A percentile compares a stretch with the other conserved stretches of the same genome.
Conservation (phyloP, 441 rosid species). For the Brassica hybrid region DNA sequence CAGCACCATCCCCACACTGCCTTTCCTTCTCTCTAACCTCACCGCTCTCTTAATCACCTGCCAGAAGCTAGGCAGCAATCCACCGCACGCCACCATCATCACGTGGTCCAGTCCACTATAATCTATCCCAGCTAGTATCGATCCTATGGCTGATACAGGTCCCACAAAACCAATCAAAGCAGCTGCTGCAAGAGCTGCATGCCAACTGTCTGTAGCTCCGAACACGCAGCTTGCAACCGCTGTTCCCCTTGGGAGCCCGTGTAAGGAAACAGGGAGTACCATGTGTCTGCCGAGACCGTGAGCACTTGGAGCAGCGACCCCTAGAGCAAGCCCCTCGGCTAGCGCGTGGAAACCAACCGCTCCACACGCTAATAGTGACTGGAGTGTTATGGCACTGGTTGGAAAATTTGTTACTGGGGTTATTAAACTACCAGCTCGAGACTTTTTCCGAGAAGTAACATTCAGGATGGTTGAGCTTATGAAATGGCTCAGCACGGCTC, state of each 20-base stretch:
- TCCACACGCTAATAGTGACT: slow-evolving; percentile 88
- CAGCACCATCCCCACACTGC: slow-evolving; percentile 62
- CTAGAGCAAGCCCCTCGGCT: slow-evolving; percentile 97
- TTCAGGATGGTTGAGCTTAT: slow-evolving; percentile 58
- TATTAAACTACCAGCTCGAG: slow-evolving; percentile 52
- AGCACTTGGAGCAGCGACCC: slow-evolving; percentile 69
- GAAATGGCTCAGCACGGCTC: slow-evolving; percentile 67
- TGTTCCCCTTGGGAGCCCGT: too few species aligned
- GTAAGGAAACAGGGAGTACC: too few species aligned
- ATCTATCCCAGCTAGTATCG: slow-evolving; percentile 89
- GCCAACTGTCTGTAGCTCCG: slow-evolving; percentile 93
- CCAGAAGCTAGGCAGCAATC: slow-evolving; percentile 74
- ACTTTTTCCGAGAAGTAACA: slow-evolving; percentile 59
- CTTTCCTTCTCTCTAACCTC: slow-evolving; percentile 64
- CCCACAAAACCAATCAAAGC: slow-evolving; percentile 87
- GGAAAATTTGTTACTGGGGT: slow-evolving; percentile 67
- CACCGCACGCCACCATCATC: slow-evolving; percentile 93
- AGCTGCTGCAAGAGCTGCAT: slow-evolving; percentile 83
- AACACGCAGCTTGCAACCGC: too few species aligned
- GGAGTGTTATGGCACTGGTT: slow-evolving; percentile 76
- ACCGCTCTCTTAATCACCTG: slow-evolving; percentile 62
- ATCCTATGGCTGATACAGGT: slow-evolving; percentile 87
- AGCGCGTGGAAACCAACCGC: slow-evolving; percentile 89
- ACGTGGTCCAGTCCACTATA: slow-evolving; percentile 93
- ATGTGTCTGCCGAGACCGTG: too few species aligned